These are phyloP conservation scores for Megacollybia platyphylla DNA, from an alignment of 1,284 basidiomycete genomes.

Conservation along the genomic window DNA sequence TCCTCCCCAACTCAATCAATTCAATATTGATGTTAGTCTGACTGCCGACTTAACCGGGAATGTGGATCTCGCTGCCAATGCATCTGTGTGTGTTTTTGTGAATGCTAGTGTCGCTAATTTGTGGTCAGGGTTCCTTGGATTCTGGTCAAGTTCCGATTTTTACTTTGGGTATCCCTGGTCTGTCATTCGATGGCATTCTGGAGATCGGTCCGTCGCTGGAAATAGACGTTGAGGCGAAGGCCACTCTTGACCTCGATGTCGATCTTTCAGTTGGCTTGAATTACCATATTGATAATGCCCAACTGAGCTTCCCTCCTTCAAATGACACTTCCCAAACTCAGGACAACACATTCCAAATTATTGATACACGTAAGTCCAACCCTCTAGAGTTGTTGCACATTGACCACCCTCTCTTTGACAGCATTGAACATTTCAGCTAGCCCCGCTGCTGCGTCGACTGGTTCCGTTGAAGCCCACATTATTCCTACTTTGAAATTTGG, in stretches of 20 bases:
- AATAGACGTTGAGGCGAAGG: slow-evolving; percentile 20
- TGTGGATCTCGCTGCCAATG: slow-evolving; percentile 19
- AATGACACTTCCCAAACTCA: slow-evolving; percentile 13
- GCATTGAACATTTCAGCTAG: slow-evolving; percentile 28
- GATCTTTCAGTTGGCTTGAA: slow-evolving; percentile 24
- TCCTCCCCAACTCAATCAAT: slow-evolving; percentile 20
- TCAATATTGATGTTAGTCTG: slow-evolving; percentile 15
- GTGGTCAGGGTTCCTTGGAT: slow-evolving; percentile 19
- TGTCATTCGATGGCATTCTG: slow-evolving; percentile 21
- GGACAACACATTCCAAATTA: slow-evolving; percentile 11
- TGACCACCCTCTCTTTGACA: slow-evolving; percentile 9
- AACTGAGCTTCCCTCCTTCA: slow-evolving; percentile 13
- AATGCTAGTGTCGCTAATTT: neutral
- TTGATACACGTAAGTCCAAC: slow-evolving; percentile 22
- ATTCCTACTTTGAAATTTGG: slow-evolving; percentile 35
- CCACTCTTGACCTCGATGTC: slow-evolving; percentile 21
- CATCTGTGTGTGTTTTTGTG: slow-evolving; percentile 13
- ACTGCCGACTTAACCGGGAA: slow-evolving; percentile 18
- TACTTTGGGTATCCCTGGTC: slow-evolving; percentile 16
- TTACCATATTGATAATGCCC: slow-evolving; percentile 21
- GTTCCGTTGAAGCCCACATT: slow-evolving; percentile 30
- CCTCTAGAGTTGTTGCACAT: slow-evolving; percentile 1
- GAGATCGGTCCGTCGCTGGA: slow-evolving; percentile 25
- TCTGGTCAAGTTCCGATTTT: slow-evolving; percentile 15
- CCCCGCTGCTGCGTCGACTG: slow-evolving; percentile 24